These are phyloP conservation scores for Syncephalis fuscata DNA, from an alignment of 371 early-diverging fungal species.

Conservation along the genomic window DNA sequence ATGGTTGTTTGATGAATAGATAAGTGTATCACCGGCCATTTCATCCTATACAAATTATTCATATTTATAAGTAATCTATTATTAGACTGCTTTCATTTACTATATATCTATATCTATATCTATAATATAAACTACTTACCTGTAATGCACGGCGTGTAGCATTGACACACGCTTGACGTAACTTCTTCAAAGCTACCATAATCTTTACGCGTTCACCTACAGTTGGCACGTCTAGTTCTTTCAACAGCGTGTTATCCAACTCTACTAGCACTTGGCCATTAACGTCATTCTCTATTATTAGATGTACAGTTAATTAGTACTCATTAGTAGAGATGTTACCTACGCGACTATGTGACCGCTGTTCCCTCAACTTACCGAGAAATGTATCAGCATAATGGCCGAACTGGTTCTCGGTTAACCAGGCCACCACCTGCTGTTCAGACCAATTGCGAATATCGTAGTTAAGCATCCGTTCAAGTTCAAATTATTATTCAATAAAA, in stretches of 20 bases:
- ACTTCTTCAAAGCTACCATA: constrained; percentile 44
- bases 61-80: neutral
- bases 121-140: neutral
- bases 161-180: constrained; percentile 43
- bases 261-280: constrained; percentile 67
- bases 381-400: constrained; percentile 46
- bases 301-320: neutral
- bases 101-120: neutral
- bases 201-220: constrained; percentile 76
- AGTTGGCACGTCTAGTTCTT: constrained; percentile 62
- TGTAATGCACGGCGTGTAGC: constrained; percentile 3
- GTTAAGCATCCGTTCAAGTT: too few species aligned
- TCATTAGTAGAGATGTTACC: neutral
- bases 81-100: neutral
- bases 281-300: constrained; percentile 40
- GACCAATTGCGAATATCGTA: constrained; percentile 28
- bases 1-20: neutral
- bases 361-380: constrained; percentile 17
- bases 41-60: neutral
- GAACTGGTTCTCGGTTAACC: constrained; percentile 58
- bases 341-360: neutral
- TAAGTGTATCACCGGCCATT: neutral
- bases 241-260: constrained; percentile 59
- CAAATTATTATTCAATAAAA: too few species aligned
- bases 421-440: constrained; percentile 44